Evolutionary conservation across 1,284 basidiomycete species (phyloP), one percentile per base, ranked within the genome.

Genomic region (Puccinia hordei): DNA sequence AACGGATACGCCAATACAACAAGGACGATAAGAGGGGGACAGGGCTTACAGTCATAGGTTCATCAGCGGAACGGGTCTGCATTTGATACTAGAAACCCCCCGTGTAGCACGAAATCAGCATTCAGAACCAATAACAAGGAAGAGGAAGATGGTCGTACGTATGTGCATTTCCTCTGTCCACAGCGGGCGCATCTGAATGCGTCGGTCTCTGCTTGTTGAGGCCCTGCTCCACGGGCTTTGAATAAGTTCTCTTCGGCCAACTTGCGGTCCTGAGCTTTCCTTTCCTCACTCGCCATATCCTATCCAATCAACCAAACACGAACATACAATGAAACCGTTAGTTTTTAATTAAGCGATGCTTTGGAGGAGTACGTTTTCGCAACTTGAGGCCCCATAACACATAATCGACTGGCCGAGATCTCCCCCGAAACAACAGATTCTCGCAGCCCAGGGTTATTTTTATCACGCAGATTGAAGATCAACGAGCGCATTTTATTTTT

Each of bases 131-230:
- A 81, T 41, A 75, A 38, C 1, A 63, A 44, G 22, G 59, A 63
- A 30, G 46, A 19, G 46, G 3, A 49, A 33, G 6, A 69, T 69
- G 13, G 41, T 15, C 73, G 15, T 63, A 66, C 79, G 53, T 46
- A 82, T 92, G 85, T 97, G 97, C 68, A 92, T 90, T 83, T 93
- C 94, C 87, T 90, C 88, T 93, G 91, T 83, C 93, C 93, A 90
- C 96, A 99, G 83, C 93, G 90, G 24, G 90, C 89, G 85, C 97
- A 99, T 86, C 98, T 94, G 92, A 99, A 99, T 0, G 94, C 94
- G 83, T 96, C 94, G 0, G 97, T 99, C 86, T 99, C 96, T 19
- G 96, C 95, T 86, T 88, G 86, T 74, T 86, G 86, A 82, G 95
- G 92, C 19, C 90, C 93, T 0, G 95, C 96, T 2, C 92, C 93